Evolutionary conservation across 73 alveolate genomes (phyloP), one percentile per base, ranked within the genome.

Genomic region (Paramecium primaurelia): DNA sequence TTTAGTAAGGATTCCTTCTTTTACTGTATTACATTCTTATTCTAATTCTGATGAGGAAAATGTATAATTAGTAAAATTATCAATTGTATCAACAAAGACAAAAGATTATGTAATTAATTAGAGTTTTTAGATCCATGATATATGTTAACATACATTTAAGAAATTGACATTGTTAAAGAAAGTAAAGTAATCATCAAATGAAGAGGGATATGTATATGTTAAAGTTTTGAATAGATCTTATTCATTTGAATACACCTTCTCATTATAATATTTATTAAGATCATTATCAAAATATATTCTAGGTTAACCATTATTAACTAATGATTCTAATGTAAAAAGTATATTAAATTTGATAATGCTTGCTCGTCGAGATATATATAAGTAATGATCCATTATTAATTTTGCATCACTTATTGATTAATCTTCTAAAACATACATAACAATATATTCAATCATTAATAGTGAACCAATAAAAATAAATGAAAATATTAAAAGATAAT

Each of bases 391-490:
- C 71, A 80, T 44, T 7, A 80, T 40, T 80, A 28, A 20, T 44
- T 25, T 44, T 8, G 73, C 34, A 47, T 80, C 73, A 8, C 75
- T 26, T 5, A 45, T 45, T 44, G 71, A 80, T 80, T 80, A 12
- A 25, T 42, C 42, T 80, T 80, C 91, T 25, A 80, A 42, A 9
- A 42, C 73, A 45, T 80, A 80, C 91, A 80, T 80, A 1, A 80
- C 91, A 7, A 80, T 80, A 45, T 11, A 80, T 47, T 80, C 91
- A 8, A 49, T 28, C 91, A 80, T 80, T 14, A 80, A 36, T 1
- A 80, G 28, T 16, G 58, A 26, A 1, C 64, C 91, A 8, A 80
- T 44, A 12, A 45, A 80, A 3, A 42, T 80, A 26, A 80, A 80
- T 42, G 91, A 25, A 80, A 49, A 42, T 40, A 80, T 80, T 25